phyloP scores from a whole-genome alignment of 768 basidiomycete species.

The Albatrellus ellisii region DNA sequence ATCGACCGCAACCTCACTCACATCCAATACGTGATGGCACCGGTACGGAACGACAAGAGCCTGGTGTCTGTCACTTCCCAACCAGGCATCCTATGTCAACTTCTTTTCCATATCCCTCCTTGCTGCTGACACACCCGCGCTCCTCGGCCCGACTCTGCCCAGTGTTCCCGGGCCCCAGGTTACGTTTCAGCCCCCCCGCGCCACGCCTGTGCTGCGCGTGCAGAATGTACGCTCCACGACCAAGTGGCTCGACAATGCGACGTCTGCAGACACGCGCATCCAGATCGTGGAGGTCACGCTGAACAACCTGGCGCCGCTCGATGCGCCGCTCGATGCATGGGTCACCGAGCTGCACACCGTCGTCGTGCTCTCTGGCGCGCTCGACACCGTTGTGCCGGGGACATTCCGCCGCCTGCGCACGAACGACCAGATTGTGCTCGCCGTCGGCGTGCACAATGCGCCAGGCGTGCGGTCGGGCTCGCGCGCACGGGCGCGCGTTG shows the following conservation, averaged over 20 bases:
- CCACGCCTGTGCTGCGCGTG: conserved; percentile 23
- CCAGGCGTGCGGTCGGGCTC: conserved; percentile 12
- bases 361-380: not conserved
- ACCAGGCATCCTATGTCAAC: conserved; percentile 18
- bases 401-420: conserved; percentile 32
- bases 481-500: conserved; percentile 5
- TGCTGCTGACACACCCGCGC: conserved; percentile 4
- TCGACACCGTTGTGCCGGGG: conserved; percentile 18
- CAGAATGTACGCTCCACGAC: conserved; percentile 32
- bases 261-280: conserved; percentile 8
- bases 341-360: not conserved
- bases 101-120: conserved; percentile 29
- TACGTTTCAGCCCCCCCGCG: conserved; percentile 7
- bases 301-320: conserved; percentile 33
- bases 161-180: no score
- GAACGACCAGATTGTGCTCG: conserved; percentile 35
- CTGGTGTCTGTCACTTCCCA: conserved; percentile 34
- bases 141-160: no score
- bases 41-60: conserved; percentile 22
- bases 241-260: conserved; percentile 29
- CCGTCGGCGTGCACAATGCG: conserved; percentile 28
- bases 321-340: conserved; percentile 23
- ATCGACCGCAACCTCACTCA: conserved; percentile 31
- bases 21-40: conserved; percentile 32
- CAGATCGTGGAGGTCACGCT: conserved; percentile 40